Base-by-base conservation (phyloP, 176 grass and related monocot genomes). In the Thalia dealbata region DNA sequence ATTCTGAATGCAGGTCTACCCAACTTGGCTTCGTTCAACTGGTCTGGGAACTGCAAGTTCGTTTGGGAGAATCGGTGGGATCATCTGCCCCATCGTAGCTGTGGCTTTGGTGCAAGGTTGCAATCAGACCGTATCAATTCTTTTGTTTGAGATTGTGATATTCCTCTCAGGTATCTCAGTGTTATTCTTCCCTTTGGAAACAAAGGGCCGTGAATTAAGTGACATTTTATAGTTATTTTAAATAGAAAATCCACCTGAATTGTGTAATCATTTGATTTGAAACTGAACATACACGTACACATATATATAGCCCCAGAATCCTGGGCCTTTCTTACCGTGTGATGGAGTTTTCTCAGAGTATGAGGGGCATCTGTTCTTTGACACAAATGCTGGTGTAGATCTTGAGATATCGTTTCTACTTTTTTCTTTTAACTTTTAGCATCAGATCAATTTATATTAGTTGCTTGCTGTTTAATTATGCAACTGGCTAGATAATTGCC, bases 111-210 rank as follows among this genome's bases (percentile, higher is more conserved):
- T 97, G 58, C 87, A 92, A 50, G 83, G 79, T 0, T 96, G 93
- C 82, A 84, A 90, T 75, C 84, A 88, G 78, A 86, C 76, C 0
- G 78, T 80, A 10, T 89, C 87, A 43, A 87, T 92, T 51, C 13
- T 78, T 68, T 76, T 90, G 71, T 92, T 96, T 74, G 80, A 88
- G 73, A 61, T 84, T 0, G 89, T 88, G 59, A 96, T 92, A 82
- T 80, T 92, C 11, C 75, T 79, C 10, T 86, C 93, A 3, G 82
- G 76, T 1, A 3, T 88, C 0, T 82, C 89, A 0, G 84, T 88
- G 7, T 84, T 84, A 0, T 96, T 86, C 81, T 90, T 97, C 48
- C 93, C 93, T 18, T 67, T 92, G 15, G 93, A 97, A 45, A 97
- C 93, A 15, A 92, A 83, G 4, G 89, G 89, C 32, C 73, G 85